phyloP scores from a whole-genome alignment of 1,284 basidiomycete species.

The Sporisorium graminicola region DNA sequence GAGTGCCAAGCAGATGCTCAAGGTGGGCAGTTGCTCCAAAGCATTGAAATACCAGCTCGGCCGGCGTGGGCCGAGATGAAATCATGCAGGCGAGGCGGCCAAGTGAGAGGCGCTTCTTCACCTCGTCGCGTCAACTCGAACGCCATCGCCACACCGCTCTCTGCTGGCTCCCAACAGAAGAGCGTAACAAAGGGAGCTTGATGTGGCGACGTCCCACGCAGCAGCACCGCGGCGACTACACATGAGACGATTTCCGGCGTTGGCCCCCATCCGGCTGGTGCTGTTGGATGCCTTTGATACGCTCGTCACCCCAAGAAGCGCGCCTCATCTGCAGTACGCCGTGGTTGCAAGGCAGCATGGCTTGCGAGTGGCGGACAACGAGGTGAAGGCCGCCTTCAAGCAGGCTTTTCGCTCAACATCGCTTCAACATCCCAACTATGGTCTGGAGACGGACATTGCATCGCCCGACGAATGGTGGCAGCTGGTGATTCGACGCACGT shows the following conservation, averaged over 20 bases:
- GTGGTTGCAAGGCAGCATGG: slow-evolving; percentile 29
- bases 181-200: neutral
- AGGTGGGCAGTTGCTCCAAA: neutral
- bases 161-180: neutral
- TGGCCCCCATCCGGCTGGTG: slow-evolving; percentile 35
- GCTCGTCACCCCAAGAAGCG: slow-evolving; percentile 37
- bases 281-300: slow-evolving; percentile 61
- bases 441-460: slow-evolving; percentile 35
- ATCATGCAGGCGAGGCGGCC: no score
- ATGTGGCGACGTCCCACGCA: neutral
- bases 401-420: slow-evolving; percentile 42
- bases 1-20: neutral
- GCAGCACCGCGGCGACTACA: neutral
- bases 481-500: slow-evolving; percentile 49
- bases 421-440: slow-evolving; percentile 48
- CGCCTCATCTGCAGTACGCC: slow-evolving; percentile 55
- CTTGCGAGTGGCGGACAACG: slow-evolving; percentile 20
- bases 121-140: no score
- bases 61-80: no score
- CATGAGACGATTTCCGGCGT: slow-evolving; percentile 19
- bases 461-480: slow-evolving; percentile 55
- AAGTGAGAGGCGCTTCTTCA: neutral
- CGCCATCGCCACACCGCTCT: neutral
- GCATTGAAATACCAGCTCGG: neutral
- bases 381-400: slow-evolving; percentile 42